Conservation (phyloP, 2,329 filamentous ascomycete species). For the Aspergillus caelatus region DNA sequence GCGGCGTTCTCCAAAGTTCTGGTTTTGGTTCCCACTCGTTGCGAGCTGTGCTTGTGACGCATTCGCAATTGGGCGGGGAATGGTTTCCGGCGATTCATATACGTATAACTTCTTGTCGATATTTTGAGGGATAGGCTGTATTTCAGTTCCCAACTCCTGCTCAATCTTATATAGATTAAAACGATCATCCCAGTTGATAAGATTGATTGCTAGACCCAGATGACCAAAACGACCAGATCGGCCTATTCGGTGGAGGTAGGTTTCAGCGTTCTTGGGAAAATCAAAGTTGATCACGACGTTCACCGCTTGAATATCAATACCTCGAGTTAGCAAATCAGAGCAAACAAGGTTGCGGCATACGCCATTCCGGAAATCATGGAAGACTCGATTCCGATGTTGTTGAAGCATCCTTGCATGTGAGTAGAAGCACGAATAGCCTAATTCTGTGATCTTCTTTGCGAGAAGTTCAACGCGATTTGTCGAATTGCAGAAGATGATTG, state of each 20-base stretch:
- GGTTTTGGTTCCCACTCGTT: conserved; percentile 21
- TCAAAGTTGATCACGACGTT: conserved; percentile 99
- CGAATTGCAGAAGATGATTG: conserved; percentile 99
- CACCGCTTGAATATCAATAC: conserved; percentile 99
- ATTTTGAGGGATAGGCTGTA: conserved; percentile 87
- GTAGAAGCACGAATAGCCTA: conserved; percentile 99
- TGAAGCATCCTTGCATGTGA: conserved; percentile 98
- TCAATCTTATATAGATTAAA: conserved; percentile 99
- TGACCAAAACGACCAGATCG: conserved; percentile 97
- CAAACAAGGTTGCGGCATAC: conserved; percentile 98
- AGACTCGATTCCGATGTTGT: conserved; percentile 94
- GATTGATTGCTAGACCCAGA: conserved; percentile 94
- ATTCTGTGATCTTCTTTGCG: conserved; percentile 98
- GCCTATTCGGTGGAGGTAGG: conserved; percentile 96
- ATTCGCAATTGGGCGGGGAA: conserved; percentile 77
- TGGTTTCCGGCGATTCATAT: conserved; percentile 93
- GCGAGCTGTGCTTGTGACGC: conserved; percentile 41
- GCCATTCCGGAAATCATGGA: conserved; percentile 98
- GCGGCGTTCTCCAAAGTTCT: conserved; percentile 37
- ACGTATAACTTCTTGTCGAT: conserved; percentile 99
- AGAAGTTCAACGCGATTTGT: conserved; percentile 97
- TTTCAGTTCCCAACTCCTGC: conserved; percentile 94
- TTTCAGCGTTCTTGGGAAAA: conserved; percentile 99
- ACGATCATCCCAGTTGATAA: conserved; percentile 99
- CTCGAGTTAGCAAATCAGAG: conserved; percentile 94